Percentiles rank a stretch among this genome's conserved stretches.
phyloP scores from a whole-genome alignment of 495 filamentous ascomycete species.

The Neurospora sp. region DNA sequence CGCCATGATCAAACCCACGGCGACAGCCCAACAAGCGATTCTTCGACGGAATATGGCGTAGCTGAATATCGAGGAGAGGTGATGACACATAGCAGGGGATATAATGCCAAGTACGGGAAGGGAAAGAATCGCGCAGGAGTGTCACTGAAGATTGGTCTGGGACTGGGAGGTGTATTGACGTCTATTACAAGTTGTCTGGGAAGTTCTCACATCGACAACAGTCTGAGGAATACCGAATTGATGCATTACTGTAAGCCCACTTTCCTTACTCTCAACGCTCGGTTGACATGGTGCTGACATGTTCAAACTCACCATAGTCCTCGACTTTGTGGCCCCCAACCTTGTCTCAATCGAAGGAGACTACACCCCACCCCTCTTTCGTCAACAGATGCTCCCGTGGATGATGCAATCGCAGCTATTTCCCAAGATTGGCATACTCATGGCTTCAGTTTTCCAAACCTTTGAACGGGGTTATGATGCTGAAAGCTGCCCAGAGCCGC shows the following conservation, averaged over 20 bases:
- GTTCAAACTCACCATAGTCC: conserved; percentile 5
- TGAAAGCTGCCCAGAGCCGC: conserved; percentile 5
- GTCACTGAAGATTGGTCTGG: background rate
- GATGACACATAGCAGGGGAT: background rate
- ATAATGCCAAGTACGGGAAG: background rate
- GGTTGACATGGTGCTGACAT: background rate
- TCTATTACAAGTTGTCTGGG: conserved; percentile 11
- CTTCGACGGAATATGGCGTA: background rate
- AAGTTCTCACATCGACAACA: conserved; percentile 6
- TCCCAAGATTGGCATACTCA: conserved; percentile 17
- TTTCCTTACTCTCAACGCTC: background rate
- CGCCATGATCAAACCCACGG: background rate
- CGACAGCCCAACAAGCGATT: background rate
- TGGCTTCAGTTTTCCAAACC: conserved; percentile 14
- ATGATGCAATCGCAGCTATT: conserved; percentile 19
- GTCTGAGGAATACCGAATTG: conserved; percentile 11
- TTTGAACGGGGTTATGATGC: conserved; percentile 2
- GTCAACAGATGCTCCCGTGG: conserved; percentile 14
- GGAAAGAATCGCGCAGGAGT: background rate
- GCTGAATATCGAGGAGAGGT: background rate
- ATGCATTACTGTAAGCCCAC: conserved; percentile 15
- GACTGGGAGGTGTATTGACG: conserved; percentile 10
- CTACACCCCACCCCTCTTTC: conserved; percentile 6
- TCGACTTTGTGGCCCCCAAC: conserved; percentile 15
- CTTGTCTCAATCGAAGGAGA: conserved; percentile 16